Percentiles rank a stretch among this genome's conserved stretches.
Evolutionary conservation across 75 land plant genomes (phyloP).

Genomic region (Isoetes taiwanensis): DNA sequence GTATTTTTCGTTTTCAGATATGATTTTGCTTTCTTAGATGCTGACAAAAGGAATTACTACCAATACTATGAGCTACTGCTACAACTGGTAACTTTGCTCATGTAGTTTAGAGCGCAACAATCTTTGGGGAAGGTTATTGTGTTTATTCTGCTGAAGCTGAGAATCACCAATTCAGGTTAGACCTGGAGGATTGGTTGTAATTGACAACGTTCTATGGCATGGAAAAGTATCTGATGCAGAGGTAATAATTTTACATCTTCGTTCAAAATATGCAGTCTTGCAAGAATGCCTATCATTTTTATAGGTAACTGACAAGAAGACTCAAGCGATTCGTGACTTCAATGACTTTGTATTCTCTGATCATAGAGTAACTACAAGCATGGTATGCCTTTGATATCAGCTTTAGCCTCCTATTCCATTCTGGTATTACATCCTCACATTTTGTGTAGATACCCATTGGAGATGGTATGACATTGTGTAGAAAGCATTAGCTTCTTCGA

Average conservation of each 20-base stretch:
- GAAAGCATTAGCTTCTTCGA: too few species aligned
- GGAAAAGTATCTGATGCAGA: slow-evolving; percentile 67
- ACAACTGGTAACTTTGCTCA: slow-evolving; percentile 45
- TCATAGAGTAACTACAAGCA: slow-evolving; percentile 46
- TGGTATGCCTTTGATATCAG: slow-evolving; percentile 30
- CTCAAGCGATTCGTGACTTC: slow-evolving; percentile 52
- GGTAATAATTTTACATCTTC: slow-evolving; percentile 5
- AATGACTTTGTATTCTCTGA: slow-evolving; percentile 44
- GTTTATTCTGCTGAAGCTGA: too few species aligned
- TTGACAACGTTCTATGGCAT: slow-evolving; percentile 95
- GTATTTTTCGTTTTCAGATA: slow-evolving; percentile 37
- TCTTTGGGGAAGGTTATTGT: too few species aligned
- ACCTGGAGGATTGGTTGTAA: slow-evolving; percentile 58
- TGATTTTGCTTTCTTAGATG: slow-evolving; percentile 95
- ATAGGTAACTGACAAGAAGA: slow-evolving; percentile 56
- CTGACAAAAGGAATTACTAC: slow-evolving; percentile 66
- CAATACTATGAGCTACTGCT: slow-evolving; percentile 81
- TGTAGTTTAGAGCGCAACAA: too few species aligned
- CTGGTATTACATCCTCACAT: neutral
- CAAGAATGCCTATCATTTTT: neutral
- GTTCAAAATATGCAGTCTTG: neutral
- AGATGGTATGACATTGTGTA: slow-evolving; percentile 88
- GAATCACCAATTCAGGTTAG: slow-evolving; percentile 62
- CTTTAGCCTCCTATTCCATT: neutral
- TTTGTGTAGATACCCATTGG: slow-evolving; percentile 62